These are phyloP conservation scores for Pythium folliculosum DNA, from an alignment of 352 stramenopile species.

Conservation along the genomic window DNA sequence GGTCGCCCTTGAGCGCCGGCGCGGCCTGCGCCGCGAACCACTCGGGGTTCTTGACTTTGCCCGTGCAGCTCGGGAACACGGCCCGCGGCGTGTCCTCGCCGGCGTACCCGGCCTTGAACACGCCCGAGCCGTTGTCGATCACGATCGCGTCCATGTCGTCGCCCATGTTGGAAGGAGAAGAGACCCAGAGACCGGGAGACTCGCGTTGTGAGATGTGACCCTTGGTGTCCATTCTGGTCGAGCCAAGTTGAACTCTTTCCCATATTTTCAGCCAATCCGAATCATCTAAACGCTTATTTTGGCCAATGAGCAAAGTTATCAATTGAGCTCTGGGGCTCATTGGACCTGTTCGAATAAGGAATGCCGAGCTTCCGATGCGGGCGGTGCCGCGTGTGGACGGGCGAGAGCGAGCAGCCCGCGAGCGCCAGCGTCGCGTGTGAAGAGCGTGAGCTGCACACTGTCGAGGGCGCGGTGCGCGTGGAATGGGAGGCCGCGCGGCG, in stretches of 20 bases:
- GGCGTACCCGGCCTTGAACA: slow-evolving; percentile 81
- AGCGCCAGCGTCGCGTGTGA: slow-evolving; percentile 1
- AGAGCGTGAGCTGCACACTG: slow-evolving; percentile 12
- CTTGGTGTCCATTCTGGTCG: slow-evolving; percentile 26
- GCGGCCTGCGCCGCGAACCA: slow-evolving; percentile 69
- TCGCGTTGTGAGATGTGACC: slow-evolving; percentile 20
- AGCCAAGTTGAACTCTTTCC: neutral
- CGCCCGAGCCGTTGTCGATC: slow-evolving; percentile 85
- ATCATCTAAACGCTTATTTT: neutral
- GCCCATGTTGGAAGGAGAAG: slow-evolving; percentile 23
- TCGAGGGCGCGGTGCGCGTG: slow-evolving; percentile 8
- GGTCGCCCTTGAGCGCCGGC: slow-evolving; percentile 53
- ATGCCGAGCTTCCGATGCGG: slow-evolving; percentile 1
- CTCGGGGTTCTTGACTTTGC: slow-evolving; percentile 79
- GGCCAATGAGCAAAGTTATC: neutral
- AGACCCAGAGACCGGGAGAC: neutral
- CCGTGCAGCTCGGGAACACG: slow-evolving; percentile 68
- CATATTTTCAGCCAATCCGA: slow-evolving; percentile 31
- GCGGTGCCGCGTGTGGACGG: slow-evolving; percentile 38
- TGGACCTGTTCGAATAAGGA: neutral
- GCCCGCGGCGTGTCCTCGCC: slow-evolving; percentile 82
- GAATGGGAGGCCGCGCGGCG: slow-evolving; percentile 4
- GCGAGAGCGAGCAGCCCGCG: slow-evolving; percentile 22
- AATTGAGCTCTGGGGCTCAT: neutral
- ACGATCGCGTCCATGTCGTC: slow-evolving; percentile 74